Base-by-base conservation (phyloP, 129 eudicot species). In the Silybum marianum region DNA sequence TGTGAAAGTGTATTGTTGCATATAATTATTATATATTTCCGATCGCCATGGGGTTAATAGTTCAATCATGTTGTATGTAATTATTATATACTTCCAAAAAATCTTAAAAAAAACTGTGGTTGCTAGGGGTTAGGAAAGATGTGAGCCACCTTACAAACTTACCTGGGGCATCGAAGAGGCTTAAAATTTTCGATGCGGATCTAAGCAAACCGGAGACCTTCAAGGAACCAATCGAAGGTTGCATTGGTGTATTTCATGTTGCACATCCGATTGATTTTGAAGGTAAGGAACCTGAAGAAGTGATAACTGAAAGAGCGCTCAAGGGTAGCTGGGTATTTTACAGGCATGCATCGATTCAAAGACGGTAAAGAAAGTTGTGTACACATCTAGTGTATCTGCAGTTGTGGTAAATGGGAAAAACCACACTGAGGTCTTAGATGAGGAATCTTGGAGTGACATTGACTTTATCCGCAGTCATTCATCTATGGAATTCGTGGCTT, bases 211-310 rank as follows among this genome's bases (percentile, higher is more conserved):
- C 91, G 1, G 86, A 85, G 22, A 85, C 82, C 48, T 90, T 90
- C 48, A 77, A 42, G 18, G 78, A 83, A 25, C 81, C 91, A n/a
- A 83, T 90, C 1, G 21, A 83, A 48, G 91, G 90, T 0, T 90
- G 94, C 88, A 65, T 14, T 23, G 94, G 94, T 14, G 88, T 88
- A 23, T 90, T 90, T 63, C 94, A 90, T 72, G 83, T 84, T 36
- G 94, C 94, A 16, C 90, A 88, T 36, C 87, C 87, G 9, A 67
- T 81, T 6, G 82, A 86, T 67, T 80, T 82, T 22, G 80, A 19
- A 22, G 81, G 68, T 25, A 82, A 76, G 42, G 85, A 88, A 16
- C 1, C 66, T 1, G 84, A 58, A 48, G 84, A 88, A 40, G 85
- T 65, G 65, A 8, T 70, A n/a, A 82, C 82, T 10, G 25, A 74